Conservation (phyloP, 306 rosid species). For the Quercus cerris region DNA sequence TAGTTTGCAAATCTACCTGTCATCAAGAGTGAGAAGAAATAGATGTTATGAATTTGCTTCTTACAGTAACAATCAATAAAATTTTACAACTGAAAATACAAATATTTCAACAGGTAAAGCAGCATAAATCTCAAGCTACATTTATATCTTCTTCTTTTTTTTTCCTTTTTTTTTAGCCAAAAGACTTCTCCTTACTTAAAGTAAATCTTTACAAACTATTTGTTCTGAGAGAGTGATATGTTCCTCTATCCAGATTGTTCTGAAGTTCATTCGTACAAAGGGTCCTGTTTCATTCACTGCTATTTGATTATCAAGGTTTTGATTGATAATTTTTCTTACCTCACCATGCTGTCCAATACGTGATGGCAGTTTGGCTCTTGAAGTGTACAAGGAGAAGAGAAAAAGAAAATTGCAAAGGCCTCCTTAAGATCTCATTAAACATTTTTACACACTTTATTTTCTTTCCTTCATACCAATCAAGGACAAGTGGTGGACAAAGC, state of each 20-base stretch:
- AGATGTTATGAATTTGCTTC: neutral
- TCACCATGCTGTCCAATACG: neutral
- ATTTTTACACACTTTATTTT: neutral
- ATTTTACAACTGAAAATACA: neutral
- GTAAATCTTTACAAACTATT: neutral
- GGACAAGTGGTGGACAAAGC: neutral
- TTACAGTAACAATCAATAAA: neutral
- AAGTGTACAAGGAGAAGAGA: neutral
- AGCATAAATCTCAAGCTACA: neutral
- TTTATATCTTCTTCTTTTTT: neutral
- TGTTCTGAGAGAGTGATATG: neutral
- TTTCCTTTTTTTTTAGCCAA: neutral
- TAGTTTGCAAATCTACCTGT: constrained; percentile 60
- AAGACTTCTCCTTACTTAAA: neutral
- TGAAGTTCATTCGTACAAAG: neutral
- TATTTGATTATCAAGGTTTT: neutral
- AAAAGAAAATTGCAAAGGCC: neutral
- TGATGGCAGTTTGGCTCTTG: neutral
- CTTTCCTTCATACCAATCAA: neutral
- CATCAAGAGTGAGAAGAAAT: constrained; percentile 2
- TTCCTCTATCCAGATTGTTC: neutral
- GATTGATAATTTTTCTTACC: neutral
- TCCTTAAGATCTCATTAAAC: neutral
- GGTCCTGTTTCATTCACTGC: neutral
- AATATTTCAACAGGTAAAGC: neutral